These are phyloP conservation scores for Phytophthora foliorum DNA, from an alignment of 352 stramenopile species.

Conservation along the genomic window DNA sequence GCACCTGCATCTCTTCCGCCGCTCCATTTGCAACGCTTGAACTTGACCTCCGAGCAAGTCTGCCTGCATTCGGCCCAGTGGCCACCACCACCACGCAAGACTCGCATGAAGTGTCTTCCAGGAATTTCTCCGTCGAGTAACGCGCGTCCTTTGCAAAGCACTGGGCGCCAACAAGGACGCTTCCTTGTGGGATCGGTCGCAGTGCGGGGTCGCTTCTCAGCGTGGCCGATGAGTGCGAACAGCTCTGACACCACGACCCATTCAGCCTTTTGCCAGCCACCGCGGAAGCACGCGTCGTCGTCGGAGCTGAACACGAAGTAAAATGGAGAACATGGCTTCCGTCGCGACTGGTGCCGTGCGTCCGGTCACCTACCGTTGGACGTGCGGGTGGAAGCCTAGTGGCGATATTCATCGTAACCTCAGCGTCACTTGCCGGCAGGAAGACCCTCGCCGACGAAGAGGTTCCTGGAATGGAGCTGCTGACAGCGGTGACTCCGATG, in stretches of 20 bases:
- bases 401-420: conserved; percentile 22
- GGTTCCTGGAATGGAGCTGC: conserved; percentile 38
- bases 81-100: conserved; percentile 21
- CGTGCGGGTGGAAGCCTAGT: conserved; percentile 19
- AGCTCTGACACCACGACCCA: conserved; percentile 13
- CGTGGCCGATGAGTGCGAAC: conserved; percentile 17
- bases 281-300: conserved; percentile 16
- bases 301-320: conserved; percentile 10
- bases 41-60: conserved; percentile 9
- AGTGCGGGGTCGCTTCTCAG: conserved; percentile 28
- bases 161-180: too few species aligned
- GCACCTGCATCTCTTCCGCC: conserved; percentile 25
- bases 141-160: conserved; percentile 33
- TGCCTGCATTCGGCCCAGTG: not conserved
- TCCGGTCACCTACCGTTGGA: conserved; percentile 42
- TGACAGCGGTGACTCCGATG: not conserved
- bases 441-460: conserved; percentile 22
- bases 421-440: conserved; percentile 25
- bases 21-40: conserved; percentile 36
- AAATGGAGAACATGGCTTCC: conserved; percentile 23
- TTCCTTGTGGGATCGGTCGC: conserved; percentile 26
- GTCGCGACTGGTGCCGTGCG: conserved; percentile 20
- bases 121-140: conserved; percentile 40
- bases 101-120: conserved; percentile 18
- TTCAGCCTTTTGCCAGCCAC: conserved; percentile 41